A percentile compares a stretch with the other conserved stretches of the same genome.
Evolutionary conservation across 306 rosid species (phyloP).

Genomic region (Spatholobus suberectus): DNA sequence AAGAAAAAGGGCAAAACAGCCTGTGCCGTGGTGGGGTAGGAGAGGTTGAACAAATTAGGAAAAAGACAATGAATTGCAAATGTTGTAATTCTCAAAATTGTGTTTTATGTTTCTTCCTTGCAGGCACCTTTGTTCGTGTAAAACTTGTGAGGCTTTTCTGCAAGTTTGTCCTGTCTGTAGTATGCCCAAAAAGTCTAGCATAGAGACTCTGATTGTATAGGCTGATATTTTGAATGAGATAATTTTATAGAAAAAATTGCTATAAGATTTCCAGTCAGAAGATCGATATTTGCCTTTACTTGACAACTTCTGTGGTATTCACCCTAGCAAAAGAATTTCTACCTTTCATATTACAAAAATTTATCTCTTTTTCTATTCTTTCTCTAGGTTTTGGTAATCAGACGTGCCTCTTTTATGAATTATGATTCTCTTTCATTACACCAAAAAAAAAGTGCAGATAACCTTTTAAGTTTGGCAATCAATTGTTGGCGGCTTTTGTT

Average conservation of each 20-base stretch:
- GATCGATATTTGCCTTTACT: too few relatives aligned
- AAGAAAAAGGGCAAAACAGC: constrained; percentile 34
- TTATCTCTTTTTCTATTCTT: not conserved
- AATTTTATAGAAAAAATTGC: not conserved
- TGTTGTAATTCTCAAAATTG: constrained; percentile 53
- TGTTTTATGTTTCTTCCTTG: constrained; percentile 77
- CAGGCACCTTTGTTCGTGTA: constrained; percentile 84
- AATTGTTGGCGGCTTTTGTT: not conserved
- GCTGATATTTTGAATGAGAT: not conserved
- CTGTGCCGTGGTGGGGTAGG: not conserved
- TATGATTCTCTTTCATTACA: too few relatives aligned
- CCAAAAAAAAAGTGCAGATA: too few relatives aligned
- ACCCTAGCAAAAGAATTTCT: too few relatives aligned
- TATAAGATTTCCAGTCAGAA: too few relatives aligned
- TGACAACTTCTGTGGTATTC: too few relatives aligned
- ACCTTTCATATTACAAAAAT: too few relatives aligned
- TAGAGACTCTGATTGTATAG: constrained; percentile 72
- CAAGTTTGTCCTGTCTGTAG: constrained; percentile 74
- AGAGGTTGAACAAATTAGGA: constrained; percentile 8
- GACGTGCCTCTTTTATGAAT: not conserved
- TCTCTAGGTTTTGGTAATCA: not conserved
- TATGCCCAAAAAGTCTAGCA: constrained; percentile 62
- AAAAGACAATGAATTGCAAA: constrained; percentile 53
- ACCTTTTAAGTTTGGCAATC: not conserved
- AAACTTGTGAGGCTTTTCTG: constrained; percentile 63